phyloP scores from a whole-genome alignment of 2,329 filamentous ascomycete species.

The Aureobasidium sp. region DNA sequence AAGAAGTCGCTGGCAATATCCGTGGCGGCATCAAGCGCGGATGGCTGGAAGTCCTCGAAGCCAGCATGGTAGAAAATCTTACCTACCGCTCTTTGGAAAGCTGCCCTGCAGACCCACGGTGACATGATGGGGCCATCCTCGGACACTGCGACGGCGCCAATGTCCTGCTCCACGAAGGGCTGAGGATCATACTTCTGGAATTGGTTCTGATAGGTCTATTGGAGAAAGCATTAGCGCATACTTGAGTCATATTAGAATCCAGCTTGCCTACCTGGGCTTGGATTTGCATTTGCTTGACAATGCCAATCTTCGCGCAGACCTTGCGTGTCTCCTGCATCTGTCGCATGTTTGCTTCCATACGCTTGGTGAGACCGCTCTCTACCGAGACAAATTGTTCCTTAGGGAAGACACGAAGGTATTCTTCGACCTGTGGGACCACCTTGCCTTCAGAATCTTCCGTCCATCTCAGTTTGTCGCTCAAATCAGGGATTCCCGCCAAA shows the following conservation, averaged over 20 bases:
- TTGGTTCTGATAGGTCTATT: slow-evolving; percentile 94
- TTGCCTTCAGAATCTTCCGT: slow-evolving; percentile 82
- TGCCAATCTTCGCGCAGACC: slow-evolving; percentile 88
- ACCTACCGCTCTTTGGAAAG: slow-evolving; percentile 81
- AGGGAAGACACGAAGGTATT: slow-evolving; percentile 72
- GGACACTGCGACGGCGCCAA: slow-evolving; percentile 80
- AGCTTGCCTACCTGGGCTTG: slow-evolving; percentile 70
- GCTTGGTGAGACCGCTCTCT: slow-evolving; percentile 64
- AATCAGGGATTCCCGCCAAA: slow-evolving; percentile 76
- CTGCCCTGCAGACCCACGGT: slow-evolving; percentile 70
- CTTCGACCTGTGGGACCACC: slow-evolving; percentile 79
- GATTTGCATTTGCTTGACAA: slow-evolving; percentile 99
- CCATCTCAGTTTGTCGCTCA: slow-evolving; percentile 74
- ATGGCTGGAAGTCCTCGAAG: slow-evolving; percentile 95
- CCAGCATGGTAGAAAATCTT: slow-evolving; percentile 95
- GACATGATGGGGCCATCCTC: slow-evolving; percentile 86
- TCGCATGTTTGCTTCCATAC: slow-evolving; percentile 82
- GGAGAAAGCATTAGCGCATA: slow-evolving; percentile 19
- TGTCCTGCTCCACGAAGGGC: slow-evolving; percentile 79
- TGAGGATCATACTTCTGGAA: slow-evolving; percentile 94
- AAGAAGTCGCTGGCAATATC: slow-evolving; percentile 89
- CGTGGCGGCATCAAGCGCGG: slow-evolving; percentile 81
- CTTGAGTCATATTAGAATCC: not conserved
- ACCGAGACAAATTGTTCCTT: slow-evolving; percentile 69
- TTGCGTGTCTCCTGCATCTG: slow-evolving; percentile 97